Evolutionary conservation across 495 filamentous ascomycete species (phyloP).

Genomic region (Hyaloscypha finlandica): DNA sequence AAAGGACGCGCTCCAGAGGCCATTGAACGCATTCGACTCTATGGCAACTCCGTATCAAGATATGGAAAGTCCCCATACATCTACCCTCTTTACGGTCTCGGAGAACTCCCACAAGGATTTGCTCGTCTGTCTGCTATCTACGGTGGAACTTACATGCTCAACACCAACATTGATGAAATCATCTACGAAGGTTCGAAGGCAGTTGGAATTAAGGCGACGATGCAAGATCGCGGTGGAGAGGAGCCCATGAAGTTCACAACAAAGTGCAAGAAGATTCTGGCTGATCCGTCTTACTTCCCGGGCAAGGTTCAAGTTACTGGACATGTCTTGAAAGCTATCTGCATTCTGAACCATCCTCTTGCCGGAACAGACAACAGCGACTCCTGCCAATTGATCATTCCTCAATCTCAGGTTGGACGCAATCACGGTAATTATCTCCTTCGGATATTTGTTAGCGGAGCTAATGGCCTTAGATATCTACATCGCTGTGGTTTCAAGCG

Average conservation of each 20-base stretch:
- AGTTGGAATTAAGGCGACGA: conserved; percentile 93
- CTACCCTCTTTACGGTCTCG: conserved; percentile 96
- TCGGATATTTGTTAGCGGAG: neutral
- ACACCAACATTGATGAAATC: conserved; percentile 89
- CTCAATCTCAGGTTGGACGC: conserved; percentile 92
- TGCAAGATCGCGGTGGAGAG: conserved; percentile 77
- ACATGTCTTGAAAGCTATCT: conserved; percentile 93
- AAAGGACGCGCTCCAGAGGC: conserved; percentile 78
- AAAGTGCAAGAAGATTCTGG: conserved; percentile 93
- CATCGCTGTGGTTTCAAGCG: conserved; percentile 91
- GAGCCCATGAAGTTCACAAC: conserved; percentile 92
- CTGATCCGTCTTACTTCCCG: conserved; percentile 96
- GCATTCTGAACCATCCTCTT: conserved; percentile 95
- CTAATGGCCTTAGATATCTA: conserved; percentile 75
- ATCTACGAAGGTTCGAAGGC: conserved; percentile 80
- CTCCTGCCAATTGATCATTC: conserved; percentile 94
- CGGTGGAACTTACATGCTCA: conserved; percentile 98
- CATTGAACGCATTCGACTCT: conserved; percentile 89
- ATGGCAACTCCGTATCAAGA: conserved; percentile 96
- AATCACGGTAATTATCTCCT: conserved; percentile 71
- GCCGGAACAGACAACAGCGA: conserved; percentile 81
- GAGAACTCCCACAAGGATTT: conserved; percentile 97
- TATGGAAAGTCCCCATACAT: conserved; percentile 99
- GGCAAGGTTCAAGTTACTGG: conserved; percentile 83
- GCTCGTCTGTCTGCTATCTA: conserved; percentile 97